Percentiles rank a stretch among this genome's conserved stretches.
Evolutionary conservation across 148 eudicot species (phyloP).

Genomic region (Fagopyrum tataricum): DNA sequence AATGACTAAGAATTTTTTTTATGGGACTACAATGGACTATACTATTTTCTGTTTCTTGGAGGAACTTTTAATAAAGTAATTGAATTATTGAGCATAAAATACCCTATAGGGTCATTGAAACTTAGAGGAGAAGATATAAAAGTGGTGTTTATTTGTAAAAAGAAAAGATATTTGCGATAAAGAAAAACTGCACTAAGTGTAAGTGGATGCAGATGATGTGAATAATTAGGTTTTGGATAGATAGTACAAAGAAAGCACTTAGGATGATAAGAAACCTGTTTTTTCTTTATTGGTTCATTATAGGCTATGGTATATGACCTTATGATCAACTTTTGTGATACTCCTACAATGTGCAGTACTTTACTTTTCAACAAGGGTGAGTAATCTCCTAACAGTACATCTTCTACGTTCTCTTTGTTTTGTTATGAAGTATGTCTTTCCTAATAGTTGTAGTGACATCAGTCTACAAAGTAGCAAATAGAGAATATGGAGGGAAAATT

Average conservation of each 20-base stretch:
- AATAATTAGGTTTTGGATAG: not conserved
- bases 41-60: not conserved
- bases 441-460: no score
- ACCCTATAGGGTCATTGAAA: not conserved
- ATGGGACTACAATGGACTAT: not conserved
- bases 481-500: no score
- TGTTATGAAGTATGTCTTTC: no score
- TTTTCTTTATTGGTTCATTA: not conserved
- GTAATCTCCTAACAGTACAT: no score
- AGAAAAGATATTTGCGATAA: not conserved
- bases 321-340: no score
- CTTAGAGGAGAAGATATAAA: constrained; percentile 11
- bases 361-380: no score
- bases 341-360: no score
- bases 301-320: not conserved
- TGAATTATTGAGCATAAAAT: not conserved
- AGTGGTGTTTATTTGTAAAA: constrained; percentile 8
- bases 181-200: not conserved
- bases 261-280: not conserved
- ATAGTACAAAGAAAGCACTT: not conserved
- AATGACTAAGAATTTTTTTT: not conserved
- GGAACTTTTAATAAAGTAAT: not conserved
- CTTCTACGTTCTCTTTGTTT: no score
- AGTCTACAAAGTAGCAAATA: no score
- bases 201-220: not conserved